These are phyloP conservation scores for Gonium pectorale DNA, from an alignment of 139 green algal species.

Conservation along the genomic window DNA sequence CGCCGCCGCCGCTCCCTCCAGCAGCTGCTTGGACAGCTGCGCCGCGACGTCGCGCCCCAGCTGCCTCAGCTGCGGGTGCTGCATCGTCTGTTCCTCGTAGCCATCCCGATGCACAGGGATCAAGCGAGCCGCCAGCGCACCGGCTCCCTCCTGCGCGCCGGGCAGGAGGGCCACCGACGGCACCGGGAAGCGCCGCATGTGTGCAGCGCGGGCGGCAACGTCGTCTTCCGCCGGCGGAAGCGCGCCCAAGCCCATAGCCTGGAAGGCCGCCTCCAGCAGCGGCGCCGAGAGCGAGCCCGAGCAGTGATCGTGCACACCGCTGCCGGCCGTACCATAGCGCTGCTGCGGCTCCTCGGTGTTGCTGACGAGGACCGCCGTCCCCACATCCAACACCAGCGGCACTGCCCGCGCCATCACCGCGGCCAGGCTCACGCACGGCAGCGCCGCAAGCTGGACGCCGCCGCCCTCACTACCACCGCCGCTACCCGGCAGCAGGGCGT, in stretches of 20 bases:
- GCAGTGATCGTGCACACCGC: neutral
- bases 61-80: slow-evolving; percentile 45
- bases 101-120: slow-evolving; percentile 27
- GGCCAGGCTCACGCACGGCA: slow-evolving; percentile 42
- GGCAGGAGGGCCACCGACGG: slow-evolving; percentile 6
- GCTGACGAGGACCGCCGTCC: slow-evolving; percentile 4
- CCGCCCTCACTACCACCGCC: neutral
- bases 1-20: neutral
- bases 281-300: neutral
- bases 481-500: neutral
- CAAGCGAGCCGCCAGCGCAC: neutral
- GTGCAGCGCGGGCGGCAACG: neutral
- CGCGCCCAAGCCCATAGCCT: neutral
- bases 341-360: neutral
- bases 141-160: slow-evolving; percentile 6
- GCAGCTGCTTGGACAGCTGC: slow-evolving; percentile 35
- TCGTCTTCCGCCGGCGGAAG: neutral
- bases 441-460: slow-evolving; percentile 1
- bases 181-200: neutral
- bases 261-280: slow-evolving; percentile 11
- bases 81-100: slow-evolving; percentile 30
- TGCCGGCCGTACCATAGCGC: neutral
- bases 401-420: slow-evolving; percentile 17
- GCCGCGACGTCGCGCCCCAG: slow-evolving; percentile 21
- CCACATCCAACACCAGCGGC: slow-evolving; percentile 23